Evolutionary conservation across 2,329 filamentous ascomycete species (phyloP), one percentile per base, ranked within the genome.

Genomic region (Chaetomiaceae sp.): DNA sequence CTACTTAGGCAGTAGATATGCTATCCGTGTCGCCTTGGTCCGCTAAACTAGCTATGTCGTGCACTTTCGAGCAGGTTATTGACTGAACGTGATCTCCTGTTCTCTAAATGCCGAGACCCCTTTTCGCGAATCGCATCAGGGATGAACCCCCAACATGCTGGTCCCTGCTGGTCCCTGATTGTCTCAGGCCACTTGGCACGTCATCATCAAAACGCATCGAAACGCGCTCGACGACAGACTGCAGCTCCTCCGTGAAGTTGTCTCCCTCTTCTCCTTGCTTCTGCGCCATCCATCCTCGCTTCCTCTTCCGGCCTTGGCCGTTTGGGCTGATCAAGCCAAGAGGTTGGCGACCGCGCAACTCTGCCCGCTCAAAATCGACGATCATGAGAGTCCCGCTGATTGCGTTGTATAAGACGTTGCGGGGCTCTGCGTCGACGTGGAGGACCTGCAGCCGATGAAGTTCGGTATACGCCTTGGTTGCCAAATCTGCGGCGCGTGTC

Each of bases 201-300:
- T 7, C 6, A 40, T 40, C 26, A 32, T 17, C 38, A 14, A 40
- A 40, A 40, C 38, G 11, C 26, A 40, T 19, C 38, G 38, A 32
- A 40, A 32, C 38, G 26, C 27, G 17, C 26, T 32, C 38, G 26
- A 32, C 26, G 38, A 40, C 15, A 19, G 38, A 40, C 30, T 30
- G 38, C 9, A 36, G 24, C 10, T 45, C 41, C 34, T 44, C 14
- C 34, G 18, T 32, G 20, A 45, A 45, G 29, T 38, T 35, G 42
- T 45, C 42, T 38, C 33, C 42, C 35, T 45, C 42, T 38, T 38
- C 38, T 45, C 42, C 42, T 45, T 45, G 42, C 42, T 38, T 45
- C 42, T 27, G 18, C 19, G 14, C 42, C 29, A 38, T 33, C 27
- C 3, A 44, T 37, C 34, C 42, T 18, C 19, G 42, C 42, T 45